Evolutionary conservation across 2,329 filamentous ascomycete species (phyloP), one percentile per base, ranked within the genome.

Genomic region (Talaromyces marneffei): DNA sequence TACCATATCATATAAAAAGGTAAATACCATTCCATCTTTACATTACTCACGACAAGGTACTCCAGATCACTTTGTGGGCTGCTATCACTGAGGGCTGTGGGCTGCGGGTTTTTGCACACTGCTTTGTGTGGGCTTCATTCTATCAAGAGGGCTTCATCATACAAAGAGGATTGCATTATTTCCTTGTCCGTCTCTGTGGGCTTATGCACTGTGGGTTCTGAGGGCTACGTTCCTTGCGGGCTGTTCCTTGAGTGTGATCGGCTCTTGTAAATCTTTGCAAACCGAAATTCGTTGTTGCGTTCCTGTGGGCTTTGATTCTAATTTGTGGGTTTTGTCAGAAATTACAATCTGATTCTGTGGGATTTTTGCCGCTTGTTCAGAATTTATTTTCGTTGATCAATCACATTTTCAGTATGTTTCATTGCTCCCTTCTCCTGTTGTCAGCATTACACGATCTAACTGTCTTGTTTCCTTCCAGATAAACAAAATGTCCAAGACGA

Each of bases 401-500:
- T 27, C 5, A 55, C 7, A 55, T 44, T 10, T 23, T 42, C 33
- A 39, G 60, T 62, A 55, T 40, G 60, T 59, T n/a, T 2, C 33
- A 25, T 20, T 3, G 10, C 16, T 46, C 25, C 12, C 37, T n/a
- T 37, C 6, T 18, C 16, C 42, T 52, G 1, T 4, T 46, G 12
- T 18, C 20, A n/a, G 10, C 12, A 18, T 48, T n/a, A 5, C 27
- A 5, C 16, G n/a, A 52, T 53, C 57, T 60, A 55, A 62, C 44
- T 9, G 18, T 14, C 1, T 23, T 42, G 5, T 31, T 18, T 40
- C 29, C 44, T 20, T 14, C 16, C 20, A 60, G 20, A 48, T 70
- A 68, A 68, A 69, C 70, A 77, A 69, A 67, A 78, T 78, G 75
- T 77, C 77, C 54, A 80, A 80, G 72, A 74, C 75, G 60, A 78